Percentiles rank a stretch among this genome's conserved stretches.
Conservation (phyloP, 2,329 filamentous ascomycete species). For the Ilyonectria mors-panacis region DNA sequence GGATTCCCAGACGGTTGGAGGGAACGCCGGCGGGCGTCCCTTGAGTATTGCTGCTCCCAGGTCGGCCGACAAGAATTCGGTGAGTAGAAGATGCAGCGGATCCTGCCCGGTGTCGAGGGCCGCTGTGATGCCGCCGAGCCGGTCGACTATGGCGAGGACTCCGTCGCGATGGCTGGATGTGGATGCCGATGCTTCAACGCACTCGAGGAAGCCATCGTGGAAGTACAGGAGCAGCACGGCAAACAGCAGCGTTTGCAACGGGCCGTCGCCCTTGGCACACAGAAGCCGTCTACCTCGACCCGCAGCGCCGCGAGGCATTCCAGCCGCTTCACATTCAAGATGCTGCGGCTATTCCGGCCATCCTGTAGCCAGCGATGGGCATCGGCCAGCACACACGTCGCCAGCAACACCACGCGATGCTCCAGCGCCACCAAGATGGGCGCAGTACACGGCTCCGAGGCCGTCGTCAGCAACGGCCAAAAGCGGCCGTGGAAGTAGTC, state of each 20-base stretch:
- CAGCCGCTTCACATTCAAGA: slow-evolving; percentile 44
- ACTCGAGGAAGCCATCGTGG: slow-evolving; percentile 57
- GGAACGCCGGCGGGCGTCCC: slow-evolving; percentile 55
- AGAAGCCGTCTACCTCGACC: slow-evolving; percentile 52
- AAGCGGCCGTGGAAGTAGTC: slow-evolving; percentile 54
- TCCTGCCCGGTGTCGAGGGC: slow-evolving; percentile 47
- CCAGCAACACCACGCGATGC: slow-evolving; percentile 52
- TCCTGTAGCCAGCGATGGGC: slow-evolving; percentile 52
- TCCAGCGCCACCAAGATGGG: slow-evolving; percentile 51
- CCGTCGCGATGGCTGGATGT: slow-evolving; percentile 55
- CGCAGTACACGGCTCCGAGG: slow-evolving; percentile 48
- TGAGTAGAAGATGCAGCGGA: slow-evolving; percentile 56
- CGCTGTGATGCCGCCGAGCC: slow-evolving; percentile 48
- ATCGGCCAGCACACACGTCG: slow-evolving; percentile 52
- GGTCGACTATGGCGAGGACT: slow-evolving; percentile 54
- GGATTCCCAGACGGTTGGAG: slow-evolving; percentile 55
- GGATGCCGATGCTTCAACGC: slow-evolving; percentile 49
- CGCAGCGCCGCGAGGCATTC: slow-evolving; percentile 52
- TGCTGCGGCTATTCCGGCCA: slow-evolving; percentile 46
- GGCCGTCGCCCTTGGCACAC: slow-evolving; percentile 48
- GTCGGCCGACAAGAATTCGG: slow-evolving; percentile 61
- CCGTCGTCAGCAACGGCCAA: slow-evolving; percentile 51
- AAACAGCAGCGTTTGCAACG: slow-evolving; percentile 53
- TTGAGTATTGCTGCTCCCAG: slow-evolving; percentile 59
- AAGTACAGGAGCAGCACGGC: slow-evolving; percentile 61